Evolutionary conservation across 2,329 filamentous ascomycete genomes (phyloP).

Genomic region (Diplodia mutila): DNA sequence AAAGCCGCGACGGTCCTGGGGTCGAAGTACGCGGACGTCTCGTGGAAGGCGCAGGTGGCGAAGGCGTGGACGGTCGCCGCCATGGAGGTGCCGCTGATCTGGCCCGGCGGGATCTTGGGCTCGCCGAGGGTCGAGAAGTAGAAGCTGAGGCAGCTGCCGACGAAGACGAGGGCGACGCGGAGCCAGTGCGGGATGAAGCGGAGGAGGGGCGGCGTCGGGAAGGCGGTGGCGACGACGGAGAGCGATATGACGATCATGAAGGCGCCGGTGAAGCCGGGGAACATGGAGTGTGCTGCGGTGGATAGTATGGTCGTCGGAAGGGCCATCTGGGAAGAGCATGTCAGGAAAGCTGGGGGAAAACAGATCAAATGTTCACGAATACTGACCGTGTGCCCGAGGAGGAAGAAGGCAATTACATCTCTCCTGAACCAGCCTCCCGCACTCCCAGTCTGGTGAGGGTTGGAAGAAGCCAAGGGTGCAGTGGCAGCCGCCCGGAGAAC

Average conservation of each 20-base stretch:
- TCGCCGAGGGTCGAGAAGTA: conserved; percentile 9
- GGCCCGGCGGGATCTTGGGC: background rate
- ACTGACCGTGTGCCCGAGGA: conserved; percentile 1
- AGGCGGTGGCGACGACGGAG: background rate
- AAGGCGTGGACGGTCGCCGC: conserved; percentile 1
- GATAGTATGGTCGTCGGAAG: conserved; percentile 3
- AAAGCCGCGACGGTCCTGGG: background rate
- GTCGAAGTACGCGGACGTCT: background rate
- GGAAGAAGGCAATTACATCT: conserved; percentile 11
- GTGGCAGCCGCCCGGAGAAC: background rate
- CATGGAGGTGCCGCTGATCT: conserved; percentile 10
- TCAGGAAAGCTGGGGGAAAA: background rate
- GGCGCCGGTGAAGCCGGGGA: background rate
- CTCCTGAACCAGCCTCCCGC: background rate
- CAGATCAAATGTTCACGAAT: background rate
- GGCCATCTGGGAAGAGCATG: background rate
- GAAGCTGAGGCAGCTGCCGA: conserved; percentile 9
- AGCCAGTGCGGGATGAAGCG: background rate
- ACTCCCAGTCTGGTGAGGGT: background rate
- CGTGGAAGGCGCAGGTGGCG: background rate
- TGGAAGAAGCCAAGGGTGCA: background rate
- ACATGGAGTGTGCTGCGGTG: conserved; percentile 12
- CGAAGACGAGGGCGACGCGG: conserved; percentile 7
- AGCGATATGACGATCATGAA: background rate
- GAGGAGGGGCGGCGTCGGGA: background rate